Percentiles rank a stretch among this genome's conserved stretches.
phyloP scores from a whole-genome alignment of 352 stramenopile genomes.

The Bremia lactucae region DNA sequence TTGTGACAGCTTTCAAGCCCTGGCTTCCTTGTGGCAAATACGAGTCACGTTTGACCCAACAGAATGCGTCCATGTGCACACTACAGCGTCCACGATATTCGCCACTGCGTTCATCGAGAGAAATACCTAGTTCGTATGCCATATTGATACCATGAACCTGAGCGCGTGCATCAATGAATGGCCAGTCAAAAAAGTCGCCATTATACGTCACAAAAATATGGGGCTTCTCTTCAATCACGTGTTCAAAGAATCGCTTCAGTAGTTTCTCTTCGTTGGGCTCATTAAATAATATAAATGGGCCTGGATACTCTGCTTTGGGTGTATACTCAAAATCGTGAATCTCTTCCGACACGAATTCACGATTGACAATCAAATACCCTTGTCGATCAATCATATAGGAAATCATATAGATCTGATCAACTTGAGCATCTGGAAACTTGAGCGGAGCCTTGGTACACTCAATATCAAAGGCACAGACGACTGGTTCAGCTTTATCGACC shows the following conservation, averaged over 20 bases:
- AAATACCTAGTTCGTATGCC: conserved; percentile 77
- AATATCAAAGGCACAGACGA: conserved; percentile 99
- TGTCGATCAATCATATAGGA: conserved; percentile 97
- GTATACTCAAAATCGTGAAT: conserved; percentile 99
- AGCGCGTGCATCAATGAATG: conserved; percentile 92
- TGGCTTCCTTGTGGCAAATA: conserved; percentile 97
- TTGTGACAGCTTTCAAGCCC: conserved; percentile 98
- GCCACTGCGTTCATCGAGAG: conserved; percentile 52
- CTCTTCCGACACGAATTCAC: conserved; percentile 94
- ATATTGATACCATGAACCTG: conserved; percentile 89
- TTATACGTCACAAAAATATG: conserved; percentile 99
- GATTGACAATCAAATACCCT: conserved; percentile 95
- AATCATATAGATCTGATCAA: conserved; percentile 95
- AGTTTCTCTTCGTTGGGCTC: conserved; percentile 79
- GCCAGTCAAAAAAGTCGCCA: conserved; percentile 99
- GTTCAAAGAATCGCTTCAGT: conserved; percentile 84
- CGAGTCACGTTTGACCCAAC: conserved; percentile 98
- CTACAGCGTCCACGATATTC: conserved; percentile 89
- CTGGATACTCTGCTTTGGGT: conserved; percentile 85
- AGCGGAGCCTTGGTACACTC: conserved; percentile 98
- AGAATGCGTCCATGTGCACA: conserved; percentile 98
- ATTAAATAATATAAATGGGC: conserved; percentile 96
- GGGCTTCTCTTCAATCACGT: conserved; percentile 86
- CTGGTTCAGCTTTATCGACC: conserved; percentile 87
- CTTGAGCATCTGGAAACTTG: conserved; percentile 96